A percentile compares a stretch with the other conserved stretches of the same genome.
Conservation (phyloP, 768 basidiomycete genomes). For the Lentinula lateritia region DNA sequence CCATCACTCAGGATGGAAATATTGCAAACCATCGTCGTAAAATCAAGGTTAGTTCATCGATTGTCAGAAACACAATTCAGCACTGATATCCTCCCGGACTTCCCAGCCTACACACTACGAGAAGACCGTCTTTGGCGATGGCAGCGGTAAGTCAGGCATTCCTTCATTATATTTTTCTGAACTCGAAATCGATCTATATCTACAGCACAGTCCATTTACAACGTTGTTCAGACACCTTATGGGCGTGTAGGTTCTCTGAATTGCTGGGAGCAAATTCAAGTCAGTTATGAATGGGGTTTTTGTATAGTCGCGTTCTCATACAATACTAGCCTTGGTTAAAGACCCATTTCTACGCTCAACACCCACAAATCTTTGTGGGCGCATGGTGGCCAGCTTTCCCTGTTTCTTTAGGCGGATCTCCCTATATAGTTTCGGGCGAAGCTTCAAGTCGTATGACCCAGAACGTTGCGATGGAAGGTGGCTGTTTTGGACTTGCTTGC, state of each 20-base stretch:
- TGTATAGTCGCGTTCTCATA: background rate
- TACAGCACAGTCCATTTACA: conserved; percentile 23
- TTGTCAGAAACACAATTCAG: background rate
- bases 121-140: conserved; percentile 24
- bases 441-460: conserved; percentile 24
- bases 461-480: conserved; percentile 24
- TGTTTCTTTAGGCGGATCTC: conserved; percentile 18
- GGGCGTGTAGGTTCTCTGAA: conserved; percentile 23
- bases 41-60: conserved; percentile 20
- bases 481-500: conserved; percentile 23
- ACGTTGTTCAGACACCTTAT: conserved; percentile 22
- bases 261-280: conserved; percentile 26
- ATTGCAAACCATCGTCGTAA: conserved; percentile 25
- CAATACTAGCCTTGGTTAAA: conserved; percentile 22
- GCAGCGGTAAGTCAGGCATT: conserved; percentile 16
- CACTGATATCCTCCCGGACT: conserved; percentile 3
- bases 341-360: conserved; percentile 24
- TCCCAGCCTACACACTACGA: conserved; percentile 25
- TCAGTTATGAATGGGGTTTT: background rate
- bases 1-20: conserved; percentile 20
- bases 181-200: too few relatives aligned
- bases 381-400: conserved; percentile 26
- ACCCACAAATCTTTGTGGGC: conserved; percentile 24
- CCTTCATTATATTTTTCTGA: background rate
- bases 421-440: conserved; percentile 23